Evolutionary conservation across 1,284 basidiomycete genomes (phyloP), one percentile per base, ranked within the genome.

Genomic region (Hemileia vastatrix): DNA sequence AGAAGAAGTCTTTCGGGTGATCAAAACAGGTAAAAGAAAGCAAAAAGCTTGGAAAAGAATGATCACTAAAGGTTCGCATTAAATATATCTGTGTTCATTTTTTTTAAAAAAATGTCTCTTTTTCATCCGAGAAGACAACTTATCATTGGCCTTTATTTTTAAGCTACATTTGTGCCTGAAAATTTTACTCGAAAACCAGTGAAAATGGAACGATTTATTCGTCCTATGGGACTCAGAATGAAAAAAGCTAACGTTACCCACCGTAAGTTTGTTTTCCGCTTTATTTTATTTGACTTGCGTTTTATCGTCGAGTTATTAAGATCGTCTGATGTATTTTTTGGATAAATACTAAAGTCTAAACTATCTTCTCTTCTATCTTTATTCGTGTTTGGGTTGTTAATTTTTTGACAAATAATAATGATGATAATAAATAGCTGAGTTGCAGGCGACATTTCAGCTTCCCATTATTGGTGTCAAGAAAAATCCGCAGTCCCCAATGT

Each of bases 231-330:
- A 43, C 78, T 99, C 71, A 86, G 95, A 61, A 93, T 91, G 80
- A 97, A 93, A 79, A 97, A 96, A 79, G 95, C 92, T 2, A 97
- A 98, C 73, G 92, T 98, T 18, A 98, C 95, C 8, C 95, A 99
- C 81, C 94, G 91, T 94, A 74, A 75, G 89, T 80, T 4, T n/a
- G n/a, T n/a, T n/a, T n/a, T n/a, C n/a, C n/a, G n/a, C n/a, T n/a
- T n/a, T n/a, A 15, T 36, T 32, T 11, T 15, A 27, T 57, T 15
- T 6, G 23, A 50, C 50, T n/a, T n/a, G n/a, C n/a, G n/a, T n/a
- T n/a, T n/a, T n/a, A n/a, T n/a, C n/a, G n/a, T n/a, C n/a, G n/a
- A n/a, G n/a, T n/a, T n/a, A n/a, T n/a, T n/a, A n/a, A n/a, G n/a
- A n/a, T n/a, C n/a, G n/a, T n/a, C n/a, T n/a, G n/a, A n/a, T n/a